Conservation (phyloP, 257 asterid species). For the Plantago major region DNA sequence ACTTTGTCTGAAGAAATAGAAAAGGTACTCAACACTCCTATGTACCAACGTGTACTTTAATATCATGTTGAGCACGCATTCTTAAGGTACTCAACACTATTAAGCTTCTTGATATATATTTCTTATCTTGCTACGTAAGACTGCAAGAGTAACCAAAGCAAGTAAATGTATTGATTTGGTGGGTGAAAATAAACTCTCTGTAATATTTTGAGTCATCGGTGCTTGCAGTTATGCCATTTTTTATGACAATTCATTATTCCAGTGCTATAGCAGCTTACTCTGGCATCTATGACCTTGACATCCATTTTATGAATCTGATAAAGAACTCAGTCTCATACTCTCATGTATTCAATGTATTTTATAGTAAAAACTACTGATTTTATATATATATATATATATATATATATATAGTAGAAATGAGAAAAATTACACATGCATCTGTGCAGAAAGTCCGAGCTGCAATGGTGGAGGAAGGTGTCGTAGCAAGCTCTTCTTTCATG, state of each 20-base stretch:
- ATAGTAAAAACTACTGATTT: constrained; percentile 3
- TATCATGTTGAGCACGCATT: not conserved
- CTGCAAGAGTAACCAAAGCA: not conserved
- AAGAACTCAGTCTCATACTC: not conserved
- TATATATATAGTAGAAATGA: not conserved
- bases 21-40: constrained; percentile 44
- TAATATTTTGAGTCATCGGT: not conserved
- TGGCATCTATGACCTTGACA: not conserved
- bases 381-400: constrained; percentile 9
- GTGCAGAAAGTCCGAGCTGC: constrained; percentile 74
- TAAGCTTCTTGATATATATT: not conserved
- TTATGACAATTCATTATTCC: no score
- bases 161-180: not conserved
- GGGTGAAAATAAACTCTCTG: not conserved
- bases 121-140: not conserved
- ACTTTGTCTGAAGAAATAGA: constrained; percentile 74
- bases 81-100: constrained; percentile 43
- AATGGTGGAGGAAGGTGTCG: constrained; percentile 52
- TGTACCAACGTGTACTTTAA: constrained; percentile 6
- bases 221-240: not conserved
- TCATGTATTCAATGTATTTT: not conserved
- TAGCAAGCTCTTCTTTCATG: constrained; percentile 32
- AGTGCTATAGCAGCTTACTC: no score
- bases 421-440: not conserved
- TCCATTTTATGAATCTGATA: not conserved